These are phyloP conservation scores for Coemansia sp. DNA, from an alignment of 192 early-diverging fungal species.

Conservation along the genomic window DNA sequence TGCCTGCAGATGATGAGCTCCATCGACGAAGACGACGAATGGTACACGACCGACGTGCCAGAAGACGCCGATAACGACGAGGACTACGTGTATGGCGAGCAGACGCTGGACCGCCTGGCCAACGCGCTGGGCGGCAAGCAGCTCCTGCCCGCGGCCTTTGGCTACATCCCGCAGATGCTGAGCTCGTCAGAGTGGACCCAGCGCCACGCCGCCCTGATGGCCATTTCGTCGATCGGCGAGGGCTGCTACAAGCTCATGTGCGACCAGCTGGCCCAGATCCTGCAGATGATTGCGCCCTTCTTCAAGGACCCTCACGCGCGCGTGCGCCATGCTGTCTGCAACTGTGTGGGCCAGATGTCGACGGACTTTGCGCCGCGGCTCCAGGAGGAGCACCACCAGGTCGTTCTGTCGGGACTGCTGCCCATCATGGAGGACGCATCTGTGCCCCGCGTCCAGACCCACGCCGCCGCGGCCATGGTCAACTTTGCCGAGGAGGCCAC, in stretches of 20 bases:
- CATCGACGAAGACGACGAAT: constrained; percentile 78
- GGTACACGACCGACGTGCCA: constrained; percentile 82
- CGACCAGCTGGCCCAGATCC: constrained; percentile 76
- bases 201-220: constrained; percentile 89
- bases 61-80: constrained; percentile 91
- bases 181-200: constrained; percentile 77
- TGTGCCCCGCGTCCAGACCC: constrained; percentile 86
- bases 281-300: constrained; percentile 73
- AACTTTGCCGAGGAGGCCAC: constrained; percentile 93
- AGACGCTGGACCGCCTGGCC: constrained; percentile 93
- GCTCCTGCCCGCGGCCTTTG: constrained; percentile 83
- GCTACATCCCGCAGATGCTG: constrained; percentile 85
- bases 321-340: constrained; percentile 95
- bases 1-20: constrained; percentile 93
- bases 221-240: constrained; percentile 94
- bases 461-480: constrained; percentile 93
- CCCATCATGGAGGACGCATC: constrained; percentile 77
- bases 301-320: constrained; percentile 87
- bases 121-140: constrained; percentile 78
- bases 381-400: constrained; percentile 67
- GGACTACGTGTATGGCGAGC: constrained; percentile 85
- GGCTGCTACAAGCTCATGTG: constrained; percentile 95
- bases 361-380: constrained; percentile 86
- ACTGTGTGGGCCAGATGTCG: constrained; percentile 95
- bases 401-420: constrained; percentile 71